Evolutionary conservation across 805 yeast species (phyloP).

Genomic region (Yarrowia yakushimensis): DNA sequence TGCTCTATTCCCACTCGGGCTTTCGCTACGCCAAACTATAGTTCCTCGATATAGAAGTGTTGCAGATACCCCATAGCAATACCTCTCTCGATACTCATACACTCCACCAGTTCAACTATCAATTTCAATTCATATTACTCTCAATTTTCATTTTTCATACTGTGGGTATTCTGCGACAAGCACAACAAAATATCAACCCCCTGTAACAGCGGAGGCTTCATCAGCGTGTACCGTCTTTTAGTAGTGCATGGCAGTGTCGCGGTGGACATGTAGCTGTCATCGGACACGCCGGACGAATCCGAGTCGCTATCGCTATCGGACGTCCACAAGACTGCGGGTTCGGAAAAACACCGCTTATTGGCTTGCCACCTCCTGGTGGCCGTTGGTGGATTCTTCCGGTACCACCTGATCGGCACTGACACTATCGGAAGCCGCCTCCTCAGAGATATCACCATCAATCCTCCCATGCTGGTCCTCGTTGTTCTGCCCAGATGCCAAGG

Average conservation of each 20-base stretch:
- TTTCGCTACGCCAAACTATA: too few species aligned
- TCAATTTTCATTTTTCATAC: constrained; percentile 3
- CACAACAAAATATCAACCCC: constrained; percentile 23
- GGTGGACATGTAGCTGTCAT: constrained; percentile 19
- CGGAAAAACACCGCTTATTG: constrained; percentile 24
- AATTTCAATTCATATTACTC: constrained; percentile 1
- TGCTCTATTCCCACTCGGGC: too few species aligned
- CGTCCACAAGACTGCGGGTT: constrained; percentile 18
- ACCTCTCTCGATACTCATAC: not conserved
- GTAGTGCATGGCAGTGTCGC: constrained; percentile 13
- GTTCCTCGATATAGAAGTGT: too few species aligned
- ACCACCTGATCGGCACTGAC: constrained; percentile 18
- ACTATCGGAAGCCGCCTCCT: constrained; percentile 26
- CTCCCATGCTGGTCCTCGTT: constrained; percentile 24
- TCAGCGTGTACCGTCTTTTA: constrained; percentile 18
- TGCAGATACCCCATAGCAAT: not conserved
- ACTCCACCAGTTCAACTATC: too few species aligned
- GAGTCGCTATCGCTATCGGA: constrained; percentile 7
- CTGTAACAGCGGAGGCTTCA: constrained; percentile 20
- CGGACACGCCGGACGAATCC: constrained; percentile 21
- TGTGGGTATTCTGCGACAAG: constrained; percentile 19
- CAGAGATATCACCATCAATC: constrained; percentile 23
- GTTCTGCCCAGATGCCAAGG: constrained; percentile 31
- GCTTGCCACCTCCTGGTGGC: constrained; percentile 21
- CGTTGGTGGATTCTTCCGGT: constrained; percentile 17